A percentile compares a stretch with the other conserved stretches of the same genome.
phyloP scores from a whole-genome alignment of 306 rosid species.

The Oemleria cerasiformis region DNA sequence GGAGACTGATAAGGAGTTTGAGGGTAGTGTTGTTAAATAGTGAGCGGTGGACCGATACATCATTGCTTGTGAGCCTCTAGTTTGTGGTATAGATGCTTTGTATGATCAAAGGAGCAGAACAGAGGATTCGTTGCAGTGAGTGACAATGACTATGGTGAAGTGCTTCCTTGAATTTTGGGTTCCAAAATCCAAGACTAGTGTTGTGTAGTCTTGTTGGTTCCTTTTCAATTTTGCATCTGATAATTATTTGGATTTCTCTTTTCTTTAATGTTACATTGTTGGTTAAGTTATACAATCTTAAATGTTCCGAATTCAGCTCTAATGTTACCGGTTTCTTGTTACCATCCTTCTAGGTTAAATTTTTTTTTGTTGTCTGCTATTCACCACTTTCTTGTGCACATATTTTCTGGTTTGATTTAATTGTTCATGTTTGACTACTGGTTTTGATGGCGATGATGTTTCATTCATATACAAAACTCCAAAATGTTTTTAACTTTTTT shows the following conservation, averaged over 20 bases:
- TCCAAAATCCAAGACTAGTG: constrained; percentile 22
- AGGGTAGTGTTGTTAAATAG: constrained; percentile 8
- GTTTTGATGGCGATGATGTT: neutral
- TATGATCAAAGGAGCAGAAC: neutral
- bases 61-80: neutral
- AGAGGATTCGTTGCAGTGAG: constrained; percentile 6
- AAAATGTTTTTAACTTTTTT: neutral
- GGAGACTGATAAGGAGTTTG: constrained; percentile 4
- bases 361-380: neutral
- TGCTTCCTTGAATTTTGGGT: constrained; percentile 24
- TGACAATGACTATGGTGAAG: constrained; percentile 18
- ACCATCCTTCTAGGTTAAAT: neutral
- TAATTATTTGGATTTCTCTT: constrained; percentile 13
- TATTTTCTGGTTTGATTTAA: neutral
- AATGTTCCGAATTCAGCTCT: constrained; percentile 3
- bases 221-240: constrained; percentile 24
- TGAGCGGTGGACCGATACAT: neutral
- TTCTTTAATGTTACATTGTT: constrained; percentile 2
- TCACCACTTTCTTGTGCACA: neutral
- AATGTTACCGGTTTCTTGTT: constrained; percentile 1
- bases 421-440: neutral
- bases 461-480: neutral
- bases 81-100: neutral
- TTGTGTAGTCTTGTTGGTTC: constrained; percentile 15
- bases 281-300: neutral